Conservation (phyloP, 805 yeast genomes). For the Metschnikowia vanudenii region DNA sequence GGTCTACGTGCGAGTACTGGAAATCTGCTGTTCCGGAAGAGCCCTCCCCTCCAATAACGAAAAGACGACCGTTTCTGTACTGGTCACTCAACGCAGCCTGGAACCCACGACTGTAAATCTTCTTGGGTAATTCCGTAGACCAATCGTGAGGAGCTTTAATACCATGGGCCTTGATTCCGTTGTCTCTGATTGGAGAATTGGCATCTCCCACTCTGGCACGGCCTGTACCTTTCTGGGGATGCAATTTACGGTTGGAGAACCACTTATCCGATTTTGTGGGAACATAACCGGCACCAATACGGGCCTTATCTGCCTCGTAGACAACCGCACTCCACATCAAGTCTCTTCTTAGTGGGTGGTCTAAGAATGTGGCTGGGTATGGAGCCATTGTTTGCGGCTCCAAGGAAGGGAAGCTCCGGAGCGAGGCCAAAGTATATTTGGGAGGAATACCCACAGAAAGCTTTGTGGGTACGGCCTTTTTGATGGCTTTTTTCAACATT, state of each 20-base stretch:
- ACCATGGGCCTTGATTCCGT: conserved; percentile 88
- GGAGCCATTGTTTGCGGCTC: conserved; percentile 82
- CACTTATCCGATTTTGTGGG: conserved; percentile 85
- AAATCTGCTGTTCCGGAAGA: conserved; percentile 32
- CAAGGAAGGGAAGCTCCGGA: conserved; percentile 84
- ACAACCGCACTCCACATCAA: conserved; percentile 92
- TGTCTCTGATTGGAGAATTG: conserved; percentile 87
- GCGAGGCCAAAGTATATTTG: conserved; percentile 68
- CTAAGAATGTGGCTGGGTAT: conserved; percentile 66
- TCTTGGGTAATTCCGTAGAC: conserved; percentile 71
- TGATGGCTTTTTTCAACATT: conserved; percentile 6
- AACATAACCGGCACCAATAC: conserved; percentile 88
- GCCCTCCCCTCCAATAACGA: conserved; percentile 59
- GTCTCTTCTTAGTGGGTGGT: conserved; percentile 82
- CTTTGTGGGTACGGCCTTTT: conserved; percentile 10
- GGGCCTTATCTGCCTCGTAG: conserved; percentile 81
- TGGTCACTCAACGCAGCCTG: conserved; percentile 80
- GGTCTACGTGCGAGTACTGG: conserved; percentile 41
- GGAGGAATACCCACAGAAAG: conserved; percentile 47
- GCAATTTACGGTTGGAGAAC: conserved; percentile 76
- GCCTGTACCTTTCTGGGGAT: conserved; percentile 93
- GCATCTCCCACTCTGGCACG: conserved; percentile 95
- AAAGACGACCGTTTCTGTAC: conserved; percentile 71
- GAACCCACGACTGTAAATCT: conserved; percentile 73
- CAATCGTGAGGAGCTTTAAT: conserved; percentile 88